phyloP scores from a whole-genome alignment of 441 rosid species.

The Adansonia gregorii region DNA sequence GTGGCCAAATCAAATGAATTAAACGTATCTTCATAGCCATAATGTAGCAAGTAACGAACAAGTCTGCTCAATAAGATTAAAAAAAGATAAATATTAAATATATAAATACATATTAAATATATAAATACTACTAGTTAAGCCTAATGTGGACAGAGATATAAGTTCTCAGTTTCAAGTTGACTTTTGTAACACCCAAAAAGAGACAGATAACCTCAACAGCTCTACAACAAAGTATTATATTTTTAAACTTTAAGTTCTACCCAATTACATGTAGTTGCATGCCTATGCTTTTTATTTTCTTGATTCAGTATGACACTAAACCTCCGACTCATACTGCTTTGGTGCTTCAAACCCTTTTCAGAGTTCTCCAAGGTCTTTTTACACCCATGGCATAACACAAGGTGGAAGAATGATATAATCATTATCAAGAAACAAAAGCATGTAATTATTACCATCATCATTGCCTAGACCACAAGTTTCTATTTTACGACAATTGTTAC shows the following conservation, averaged over 20 bases:
- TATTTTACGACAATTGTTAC: not conserved
- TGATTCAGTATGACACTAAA: not conserved
- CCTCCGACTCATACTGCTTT: not conserved
- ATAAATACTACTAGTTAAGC: not conserved
- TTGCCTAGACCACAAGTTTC: not conserved
- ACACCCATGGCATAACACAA: not conserved
- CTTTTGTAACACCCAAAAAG: slow-evolving; percentile 1
- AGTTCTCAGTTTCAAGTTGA: not conserved
- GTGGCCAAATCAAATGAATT: slow-evolving; percentile 79
- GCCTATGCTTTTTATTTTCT: not conserved
- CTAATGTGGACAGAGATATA: not conserved
- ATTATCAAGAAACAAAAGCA: not conserved
- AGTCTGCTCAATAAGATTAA: slow-evolving; percentile 54
- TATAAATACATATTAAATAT: not conserved
- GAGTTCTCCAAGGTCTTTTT: not conserved
- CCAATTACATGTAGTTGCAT: not conserved
- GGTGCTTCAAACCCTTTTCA: not conserved
- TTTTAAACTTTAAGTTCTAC: not conserved
- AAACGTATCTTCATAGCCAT: slow-evolving; percentile 90
- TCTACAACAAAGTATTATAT: not conserved
- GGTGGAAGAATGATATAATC: not conserved
- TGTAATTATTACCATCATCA: not conserved
- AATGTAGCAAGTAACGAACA: slow-evolving; percentile 84
- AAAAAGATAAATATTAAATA: not conserved
- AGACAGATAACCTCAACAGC: slow-evolving; percentile 1